Base-by-base conservation (phyloP, 257 asterid species). In the Coffea canephora region DNA sequence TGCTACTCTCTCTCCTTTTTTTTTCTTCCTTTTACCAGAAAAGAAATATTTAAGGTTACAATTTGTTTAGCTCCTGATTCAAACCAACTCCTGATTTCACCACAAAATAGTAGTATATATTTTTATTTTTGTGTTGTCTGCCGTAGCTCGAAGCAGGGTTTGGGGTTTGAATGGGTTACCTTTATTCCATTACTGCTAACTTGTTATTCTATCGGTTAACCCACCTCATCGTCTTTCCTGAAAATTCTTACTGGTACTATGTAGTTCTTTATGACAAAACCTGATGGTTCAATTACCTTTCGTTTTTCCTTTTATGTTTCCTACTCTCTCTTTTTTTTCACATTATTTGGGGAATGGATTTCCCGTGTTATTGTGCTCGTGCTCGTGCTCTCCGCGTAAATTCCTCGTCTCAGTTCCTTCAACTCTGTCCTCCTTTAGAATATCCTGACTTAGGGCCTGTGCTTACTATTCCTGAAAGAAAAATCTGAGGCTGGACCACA, bases 401-500 rank as follows among this genome's bases (percentile, higher is more conserved):
- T 9, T 43, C 8, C 36, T 19, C 69, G 39, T 41, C 71, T 23
- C 71, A 41, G 36, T 61, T 15, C 74, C 64, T 16, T 19, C 2
- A 27, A n/a, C 31, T 54, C 69, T 67, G 75, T 49, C 80, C 74
- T 67, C 21, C 27, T 77, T 49, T n/a, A 21, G 54, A 43, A 69
- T 69, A 7, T 69, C 41, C 54, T 69, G 52, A 7, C n/a, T 74
- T 39, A 57, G 70, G 55, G 48, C 77, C 27, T 39, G 41, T 34
- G 67, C 61, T 1, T 66, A 50, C 65, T 46, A 12, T 79, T 61
- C 39, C 67, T 72, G 9, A 50, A 54, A 48, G 57, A 57, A 64
- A 66, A 50, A 10, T 50, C 50, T 55, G 23, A 41, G 54, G 34
- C 79, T 49, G 75, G 79, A 74, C 79, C 79, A 73, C 70, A 36